Percentiles rank a stretch among this genome's conserved stretches.
These are phyloP conservation scores for Flaveria ramosissima DNA, from an alignment of 129 eudicot genomes.

Conservation along the genomic window DNA sequence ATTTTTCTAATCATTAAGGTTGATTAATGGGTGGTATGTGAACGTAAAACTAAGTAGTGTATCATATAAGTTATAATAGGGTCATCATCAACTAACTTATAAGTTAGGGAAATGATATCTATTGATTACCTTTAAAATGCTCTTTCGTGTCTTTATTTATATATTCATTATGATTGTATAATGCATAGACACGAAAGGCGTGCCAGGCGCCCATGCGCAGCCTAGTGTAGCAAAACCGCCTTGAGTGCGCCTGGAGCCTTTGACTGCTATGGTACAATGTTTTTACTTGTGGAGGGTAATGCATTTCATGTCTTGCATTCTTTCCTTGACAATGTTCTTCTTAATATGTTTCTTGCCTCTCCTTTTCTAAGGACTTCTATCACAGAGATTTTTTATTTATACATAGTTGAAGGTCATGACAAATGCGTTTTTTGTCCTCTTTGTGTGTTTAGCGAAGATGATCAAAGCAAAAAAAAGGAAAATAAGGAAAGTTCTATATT, in stretches of 20 bases:
- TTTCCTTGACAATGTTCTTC: not conserved
- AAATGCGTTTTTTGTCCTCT: not conserved
- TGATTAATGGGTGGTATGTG: not conserved
- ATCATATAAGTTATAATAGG: not conserved
- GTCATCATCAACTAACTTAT: not conserved
- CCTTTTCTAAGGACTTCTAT: not conserved
- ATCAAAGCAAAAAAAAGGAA: not conserved
- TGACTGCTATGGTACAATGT: no score
- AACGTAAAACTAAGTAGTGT: not conserved
- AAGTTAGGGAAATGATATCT: conserved; percentile 15
- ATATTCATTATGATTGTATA: not conserved
- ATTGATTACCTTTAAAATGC: not conserved
- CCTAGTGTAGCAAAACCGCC: no score
- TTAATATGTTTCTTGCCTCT: not conserved
- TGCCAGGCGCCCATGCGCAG: no score
- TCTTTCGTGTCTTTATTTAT: conserved; percentile 1
- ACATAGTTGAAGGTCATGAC: not conserved
- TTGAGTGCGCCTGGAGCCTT: no score
- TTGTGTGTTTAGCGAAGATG: not conserved
- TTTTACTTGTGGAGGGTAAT: not conserved
- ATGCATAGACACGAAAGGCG: no score
- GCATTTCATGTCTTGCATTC: not conserved
- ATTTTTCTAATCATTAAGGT: not conserved
- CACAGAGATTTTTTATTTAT: not conserved
- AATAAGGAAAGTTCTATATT: not conserved